Conservation (phyloP, 768 basidiomycete species). For the Serendipita sp. region DNA sequence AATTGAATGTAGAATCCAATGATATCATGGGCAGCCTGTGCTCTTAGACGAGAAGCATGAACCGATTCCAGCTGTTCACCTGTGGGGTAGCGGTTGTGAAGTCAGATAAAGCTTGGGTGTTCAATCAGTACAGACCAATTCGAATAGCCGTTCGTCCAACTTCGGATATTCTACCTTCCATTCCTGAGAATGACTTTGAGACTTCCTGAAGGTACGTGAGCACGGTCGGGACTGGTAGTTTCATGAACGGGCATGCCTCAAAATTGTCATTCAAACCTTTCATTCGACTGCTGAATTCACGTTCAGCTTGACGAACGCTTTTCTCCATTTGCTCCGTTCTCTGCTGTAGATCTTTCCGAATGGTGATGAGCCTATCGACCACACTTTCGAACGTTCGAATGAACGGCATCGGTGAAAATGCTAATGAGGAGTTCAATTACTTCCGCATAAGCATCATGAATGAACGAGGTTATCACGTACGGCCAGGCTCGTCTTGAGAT, state of each 20-base stretch:
- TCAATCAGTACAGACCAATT: conserved; percentile 44
- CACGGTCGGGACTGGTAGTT: no score
- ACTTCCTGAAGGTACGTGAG: conserved; percentile 43
- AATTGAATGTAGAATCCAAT: conserved; percentile 92
- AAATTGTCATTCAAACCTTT: conserved; percentile 85
- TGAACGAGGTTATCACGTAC: conserved; percentile 28
- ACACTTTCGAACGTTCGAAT: conserved; percentile 83
- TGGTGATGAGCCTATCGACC: conserved; percentile 71
- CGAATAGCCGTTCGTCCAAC: conserved; percentile 89
- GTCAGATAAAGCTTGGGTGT: no score
- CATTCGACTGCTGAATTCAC: conserved; percentile 91
- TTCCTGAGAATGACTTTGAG: conserved; percentile 69
- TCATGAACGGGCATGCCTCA: conserved; percentile 52
- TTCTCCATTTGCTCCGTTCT: conserved; percentile 89
- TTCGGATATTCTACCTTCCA: conserved; percentile 83
- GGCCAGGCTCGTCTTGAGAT: conserved; percentile 71
- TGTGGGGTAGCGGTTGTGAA: conserved; percentile 23
- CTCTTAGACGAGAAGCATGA: conserved; percentile 79
- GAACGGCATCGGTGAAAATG: conserved; percentile 91
- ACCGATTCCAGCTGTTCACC: conserved; percentile 94
- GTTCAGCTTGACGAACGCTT: conserved; percentile 71
- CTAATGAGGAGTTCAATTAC: conserved; percentile 23
- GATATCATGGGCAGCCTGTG: conserved; percentile 85
- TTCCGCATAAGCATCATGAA: background rate
- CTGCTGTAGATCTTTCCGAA: conserved; percentile 79